Evolutionary conservation across 2,329 filamentous ascomycete genomes (phyloP).

Genomic region (Chalara sp.): DNA sequence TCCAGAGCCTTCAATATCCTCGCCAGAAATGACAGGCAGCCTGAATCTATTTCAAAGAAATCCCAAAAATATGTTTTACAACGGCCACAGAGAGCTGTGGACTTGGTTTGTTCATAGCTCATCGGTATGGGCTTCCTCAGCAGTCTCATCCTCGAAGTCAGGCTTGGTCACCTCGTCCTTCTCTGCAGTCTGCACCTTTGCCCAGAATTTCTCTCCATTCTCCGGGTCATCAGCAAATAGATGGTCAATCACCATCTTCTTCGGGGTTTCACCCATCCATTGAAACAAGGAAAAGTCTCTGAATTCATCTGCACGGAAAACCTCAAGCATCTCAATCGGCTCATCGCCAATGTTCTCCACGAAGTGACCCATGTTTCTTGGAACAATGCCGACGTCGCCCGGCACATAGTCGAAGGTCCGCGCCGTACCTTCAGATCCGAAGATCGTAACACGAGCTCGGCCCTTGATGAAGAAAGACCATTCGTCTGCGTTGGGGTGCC

Average conservation of each 20-base stretch:
- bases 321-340: slow-evolving; percentile 67
- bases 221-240: slow-evolving; percentile 56
- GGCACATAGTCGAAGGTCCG: slow-evolving; percentile 69
- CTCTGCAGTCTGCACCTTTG: slow-evolving; percentile 53
- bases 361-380: slow-evolving; percentile 70
- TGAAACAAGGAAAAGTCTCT: slow-evolving; percentile 68
- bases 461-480: slow-evolving; percentile 75
- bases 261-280: slow-evolving; percentile 68
- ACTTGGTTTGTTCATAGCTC: too few relatives aligned
- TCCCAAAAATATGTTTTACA: too few relatives aligned
- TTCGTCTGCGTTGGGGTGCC: slow-evolving; percentile 73
- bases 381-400: slow-evolving; percentile 72
- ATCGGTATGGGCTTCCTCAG: too few relatives aligned
- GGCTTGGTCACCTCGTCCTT: slow-evolving; percentile 46
- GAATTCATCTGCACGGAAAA: slow-evolving; percentile 67
- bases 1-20: too few relatives aligned
- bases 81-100: too few relatives aligned
- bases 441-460: slow-evolving; percentile 66
- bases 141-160: slow-evolving; percentile 1
- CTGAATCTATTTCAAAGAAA: too few relatives aligned
- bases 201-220: slow-evolving; percentile 55
- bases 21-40: too few relatives aligned
- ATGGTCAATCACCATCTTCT: slow-evolving; percentile 58
- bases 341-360: slow-evolving; percentile 75
- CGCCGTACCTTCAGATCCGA: slow-evolving; percentile 60